Base-by-base conservation (phyloP, 2,329 filamentous ascomycete species). In the Balansia obtecta region DNA sequence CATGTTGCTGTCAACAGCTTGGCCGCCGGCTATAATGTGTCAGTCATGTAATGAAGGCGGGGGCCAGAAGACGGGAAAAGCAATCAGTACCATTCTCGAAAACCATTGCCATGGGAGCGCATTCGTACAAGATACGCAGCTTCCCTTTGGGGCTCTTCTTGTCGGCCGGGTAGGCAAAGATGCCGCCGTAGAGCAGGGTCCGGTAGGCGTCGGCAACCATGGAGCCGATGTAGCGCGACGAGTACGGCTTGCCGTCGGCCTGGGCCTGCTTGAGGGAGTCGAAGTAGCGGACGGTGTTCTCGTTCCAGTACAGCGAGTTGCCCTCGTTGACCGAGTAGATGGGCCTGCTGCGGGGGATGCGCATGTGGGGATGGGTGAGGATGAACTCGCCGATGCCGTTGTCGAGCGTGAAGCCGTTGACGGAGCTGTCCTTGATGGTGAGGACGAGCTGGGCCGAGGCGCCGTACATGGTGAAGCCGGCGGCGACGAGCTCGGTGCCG, bases 31-130 rank as follows among this genome's bases (percentile, higher is more conserved):
- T n/a, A n/a, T n/a, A n/a, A n/a, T n/a, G n/a, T n/a, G n/a, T n/a
- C n/a, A n/a, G n/a, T n/a, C n/a, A n/a, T n/a, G n/a, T n/a, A n/a
- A n/a, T n/a, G n/a, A n/a, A n/a, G n/a, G n/a, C n/a, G n/a, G n/a
- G n/a, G n/a, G n/a, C n/a, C n/a, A n/a, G n/a, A n/a, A n/a, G n/a
- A n/a, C n/a, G n/a, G n/a, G n/a, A n/a, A n/a, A n/a, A n/a, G n/a
- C n/a, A n/a, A n/a, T n/a, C n/a, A n/a, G n/a, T n/a, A n/a, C n/a
- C 93, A 71, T 98, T 96, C 72, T 98, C 93, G 68, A 98, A 97
- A 7, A 98, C 80, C 84, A 97, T 86, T 22, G 93, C 52, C 93
- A 98, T 98, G 39, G 93, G 93, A 13, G 93, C 93, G 66, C 93
- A 98, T 74, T 98, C 93, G 71, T 98, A 98, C 61, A 98, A 68